These are phyloP conservation scores for Diplodia mutila DNA, from an alignment of 2,329 filamentous ascomycete species.

Conservation along the genomic window DNA sequence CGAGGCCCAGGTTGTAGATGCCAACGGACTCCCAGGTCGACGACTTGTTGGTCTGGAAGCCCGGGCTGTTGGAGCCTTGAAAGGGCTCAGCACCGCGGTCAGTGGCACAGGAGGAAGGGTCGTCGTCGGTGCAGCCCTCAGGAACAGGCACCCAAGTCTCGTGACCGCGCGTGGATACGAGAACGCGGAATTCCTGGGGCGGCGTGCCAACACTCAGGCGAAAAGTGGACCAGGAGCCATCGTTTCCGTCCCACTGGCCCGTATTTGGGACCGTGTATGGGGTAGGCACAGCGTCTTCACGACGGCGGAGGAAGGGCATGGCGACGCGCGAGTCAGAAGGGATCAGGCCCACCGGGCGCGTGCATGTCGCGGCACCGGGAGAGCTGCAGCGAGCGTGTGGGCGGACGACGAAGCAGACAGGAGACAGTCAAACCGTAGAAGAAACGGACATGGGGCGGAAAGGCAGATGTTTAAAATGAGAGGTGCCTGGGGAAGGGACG, in stretches of 20 bases:
- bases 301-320: background rate
- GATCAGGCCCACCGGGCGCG: too few relatives aligned
- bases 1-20: constrained; percentile 39
- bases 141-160: constrained; percentile 39
- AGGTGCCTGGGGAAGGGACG: background rate
- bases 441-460: background rate
- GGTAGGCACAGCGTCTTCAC: background rate
- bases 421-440: background rate
- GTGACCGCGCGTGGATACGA: constrained; percentile 40
- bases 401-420: background rate
- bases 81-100: constrained; percentile 39
- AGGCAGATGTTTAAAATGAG: background rate
- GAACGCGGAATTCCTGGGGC: constrained; percentile 43
- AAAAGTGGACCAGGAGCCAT: constrained; percentile 49
- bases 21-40: constrained; percentile 42
- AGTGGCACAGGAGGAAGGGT: constrained; percentile 33
- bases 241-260: constrained; percentile 44
- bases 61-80: constrained; percentile 36
- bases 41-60: constrained; percentile 38
- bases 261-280: constrained; percentile 14
- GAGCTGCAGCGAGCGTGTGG: background rate
- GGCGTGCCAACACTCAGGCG: constrained; percentile 46
- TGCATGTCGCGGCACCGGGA: background rate
- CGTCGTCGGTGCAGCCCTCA: constrained; percentile 40
- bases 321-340: background rate